Conservation (phyloP, 306 rosid species). For the Castanopsis chinensis region DNA sequence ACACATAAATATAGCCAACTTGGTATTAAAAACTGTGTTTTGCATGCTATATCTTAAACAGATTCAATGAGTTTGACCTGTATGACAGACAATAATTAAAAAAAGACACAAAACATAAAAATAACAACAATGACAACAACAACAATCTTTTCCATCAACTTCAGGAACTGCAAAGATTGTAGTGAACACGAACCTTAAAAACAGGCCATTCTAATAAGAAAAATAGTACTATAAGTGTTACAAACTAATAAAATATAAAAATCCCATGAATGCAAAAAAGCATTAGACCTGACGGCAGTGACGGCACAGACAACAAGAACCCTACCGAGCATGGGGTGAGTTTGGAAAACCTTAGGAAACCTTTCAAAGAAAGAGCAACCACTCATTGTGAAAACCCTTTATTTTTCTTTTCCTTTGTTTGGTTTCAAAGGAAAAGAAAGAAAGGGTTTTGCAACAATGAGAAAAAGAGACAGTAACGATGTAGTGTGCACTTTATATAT, state of each 20-base stretch:
- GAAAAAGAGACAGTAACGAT: too few relatives aligned
- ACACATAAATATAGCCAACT: too few relatives aligned
- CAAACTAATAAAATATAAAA: neutral
- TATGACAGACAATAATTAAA: neutral
- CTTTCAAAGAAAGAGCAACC: slow-evolving; percentile 32
- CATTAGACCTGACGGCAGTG: slow-evolving; percentile 57
- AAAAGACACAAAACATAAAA: too few relatives aligned
- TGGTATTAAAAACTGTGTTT: too few relatives aligned
- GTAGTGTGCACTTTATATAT: neutral
- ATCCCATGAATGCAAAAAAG: neutral
- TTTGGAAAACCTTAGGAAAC: slow-evolving; percentile 45
- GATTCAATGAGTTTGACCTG: neutral
- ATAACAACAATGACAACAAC: neutral
- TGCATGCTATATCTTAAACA: neutral
- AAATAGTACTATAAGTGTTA: neutral
- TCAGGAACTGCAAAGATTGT: neutral
- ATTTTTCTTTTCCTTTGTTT: neutral
- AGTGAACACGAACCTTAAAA: neutral
- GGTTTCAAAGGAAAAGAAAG: slow-evolving; percentile 5
- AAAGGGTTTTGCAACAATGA: neutral
- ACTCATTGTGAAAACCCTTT: slow-evolving; percentile 34
- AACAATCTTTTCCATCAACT: neutral
- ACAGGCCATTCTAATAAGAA: neutral
- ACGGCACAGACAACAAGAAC: slow-evolving; percentile 60
- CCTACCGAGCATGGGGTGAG: slow-evolving; percentile 42